These are phyloP conservation scores for Breviolum minutum DNA, from an alignment of 73 alveolate species.

Conservation along the genomic window DNA sequence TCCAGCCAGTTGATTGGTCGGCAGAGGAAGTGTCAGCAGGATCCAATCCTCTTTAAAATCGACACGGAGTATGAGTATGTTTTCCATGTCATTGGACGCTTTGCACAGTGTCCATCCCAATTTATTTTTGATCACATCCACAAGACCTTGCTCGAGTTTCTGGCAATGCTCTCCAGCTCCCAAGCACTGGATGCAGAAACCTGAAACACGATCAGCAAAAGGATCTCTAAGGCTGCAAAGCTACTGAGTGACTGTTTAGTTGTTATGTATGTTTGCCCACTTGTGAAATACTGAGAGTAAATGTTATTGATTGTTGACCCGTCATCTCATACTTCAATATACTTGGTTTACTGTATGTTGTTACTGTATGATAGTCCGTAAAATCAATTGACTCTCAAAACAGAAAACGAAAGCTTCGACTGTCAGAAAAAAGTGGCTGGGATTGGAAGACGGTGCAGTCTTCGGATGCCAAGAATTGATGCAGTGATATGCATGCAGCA, in stretches of 20 bases:
- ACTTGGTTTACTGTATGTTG: too few relatives aligned
- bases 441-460: background rate
- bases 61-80: background rate
- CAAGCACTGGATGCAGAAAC: background rate
- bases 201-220: background rate
- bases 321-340: too few relatives aligned
- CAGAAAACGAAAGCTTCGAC: too few relatives aligned
- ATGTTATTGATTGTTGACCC: too few relatives aligned
- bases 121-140: background rate
- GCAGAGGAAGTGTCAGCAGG: constrained; percentile 5
- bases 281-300: too few relatives aligned
- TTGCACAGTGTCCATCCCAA: background rate
- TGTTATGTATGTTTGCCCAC: too few relatives aligned
- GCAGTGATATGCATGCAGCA: constrained; percentile 16
- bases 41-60: constrained; percentile 47
- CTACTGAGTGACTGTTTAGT: too few relatives aligned
- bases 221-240: too few relatives aligned
- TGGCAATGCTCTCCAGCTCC: constrained; percentile 1
- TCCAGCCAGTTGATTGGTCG: background rate
- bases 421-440: background rate
- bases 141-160: background rate
- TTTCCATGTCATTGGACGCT: too few relatives aligned
- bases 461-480: constrained; percentile 5
- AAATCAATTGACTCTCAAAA: too few relatives aligned
- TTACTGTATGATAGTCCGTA: too few relatives aligned